Percentiles rank a stretch among this genome's conserved stretches.
phyloP scores from a whole-genome alignment of 352 stramenopile species.

The Stramenopiles sp. region DNA sequence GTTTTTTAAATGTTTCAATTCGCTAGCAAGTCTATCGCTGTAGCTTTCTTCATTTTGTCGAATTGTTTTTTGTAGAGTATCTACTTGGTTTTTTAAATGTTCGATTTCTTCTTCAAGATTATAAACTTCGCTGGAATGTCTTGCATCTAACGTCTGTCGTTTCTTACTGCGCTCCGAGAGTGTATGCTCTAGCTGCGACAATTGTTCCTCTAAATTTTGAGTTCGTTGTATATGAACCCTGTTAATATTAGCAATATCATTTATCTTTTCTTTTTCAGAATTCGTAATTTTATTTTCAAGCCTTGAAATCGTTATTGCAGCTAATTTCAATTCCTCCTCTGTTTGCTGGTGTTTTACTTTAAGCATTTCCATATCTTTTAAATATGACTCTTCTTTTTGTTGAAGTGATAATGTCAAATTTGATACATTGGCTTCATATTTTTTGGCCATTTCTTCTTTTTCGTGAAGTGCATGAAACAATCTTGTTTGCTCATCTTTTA shows the following conservation, averaged over 20 bases:
- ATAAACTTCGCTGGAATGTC: neutral
- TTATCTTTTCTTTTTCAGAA: neutral
- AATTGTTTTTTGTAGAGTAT: neutral
- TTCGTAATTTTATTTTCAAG: neutral
- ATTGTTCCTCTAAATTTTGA: neutral
- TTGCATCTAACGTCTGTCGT: neutral
- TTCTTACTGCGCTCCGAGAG: neutral
- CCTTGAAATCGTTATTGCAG: neutral
- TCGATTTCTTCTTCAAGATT: neutral
- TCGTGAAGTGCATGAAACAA: neutral
- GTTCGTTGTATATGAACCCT: neutral
- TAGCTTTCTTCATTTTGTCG: neutral
- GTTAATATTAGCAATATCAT: neutral
- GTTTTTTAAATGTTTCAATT: neutral
- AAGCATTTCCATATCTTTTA: neutral
- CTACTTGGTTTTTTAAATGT: neutral
- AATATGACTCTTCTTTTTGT: neutral
- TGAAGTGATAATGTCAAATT: neutral
- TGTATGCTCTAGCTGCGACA: neutral
- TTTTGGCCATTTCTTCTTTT: neutral
- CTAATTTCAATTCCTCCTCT: neutral
- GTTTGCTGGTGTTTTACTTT: neutral
- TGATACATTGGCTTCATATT: neutral
- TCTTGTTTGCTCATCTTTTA: neutral
- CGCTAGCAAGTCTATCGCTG: neutral